Evolutionary conservation across 495 filamentous ascomycete genomes (phyloP), one percentile per base, ranked within the genome.

Genomic region (Daldinia concentrica): DNA sequence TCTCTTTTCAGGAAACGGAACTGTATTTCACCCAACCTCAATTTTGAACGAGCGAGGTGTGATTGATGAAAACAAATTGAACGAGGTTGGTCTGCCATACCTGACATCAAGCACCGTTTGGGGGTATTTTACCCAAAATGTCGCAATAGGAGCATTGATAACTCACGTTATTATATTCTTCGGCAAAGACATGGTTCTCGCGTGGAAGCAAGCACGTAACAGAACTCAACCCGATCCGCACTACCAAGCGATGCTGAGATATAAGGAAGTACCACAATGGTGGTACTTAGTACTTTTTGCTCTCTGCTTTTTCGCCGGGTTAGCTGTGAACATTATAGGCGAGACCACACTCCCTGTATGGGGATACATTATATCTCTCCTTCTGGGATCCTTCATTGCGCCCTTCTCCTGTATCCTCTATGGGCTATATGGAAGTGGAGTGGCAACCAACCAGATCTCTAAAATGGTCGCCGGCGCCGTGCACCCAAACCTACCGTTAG

Each of bases 311-410:
- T 62, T 86, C 34, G 76, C 85, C 1, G 88, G 85, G 6, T 71
- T 89, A 9, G 78, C 82, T 30, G 80, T 81, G 12, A 80, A 81
- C 26, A 78, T 84, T 59, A 80, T 80, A 67, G 81, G 82, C 45
- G 73, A 85, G 8, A 82, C 83, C 19, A 86, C 85, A 0, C 77
- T 89, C 11, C 84, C 87, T 0, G 82, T 71, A 34, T 89, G 86
- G 87, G 87, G 81, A 2, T 88, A 85, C 66, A 73, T 90, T 29
- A 66, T 90, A 14, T 70, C 86, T 29, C 77, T 62, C 17, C 24
- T 85, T n/a, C 41, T 69, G 4, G 66, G 66, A 2, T 19, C 66
- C 6, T 69, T 69, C 39, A 69, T 84, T 30, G 77, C 79, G 1
- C 79, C 76, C 1, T 71, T 80, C 19, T 77, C 77, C 34, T 69